Conservation (phyloP, 1,139 yeast genomes). For the Chernovozyma sophiae-reginae region DNA sequence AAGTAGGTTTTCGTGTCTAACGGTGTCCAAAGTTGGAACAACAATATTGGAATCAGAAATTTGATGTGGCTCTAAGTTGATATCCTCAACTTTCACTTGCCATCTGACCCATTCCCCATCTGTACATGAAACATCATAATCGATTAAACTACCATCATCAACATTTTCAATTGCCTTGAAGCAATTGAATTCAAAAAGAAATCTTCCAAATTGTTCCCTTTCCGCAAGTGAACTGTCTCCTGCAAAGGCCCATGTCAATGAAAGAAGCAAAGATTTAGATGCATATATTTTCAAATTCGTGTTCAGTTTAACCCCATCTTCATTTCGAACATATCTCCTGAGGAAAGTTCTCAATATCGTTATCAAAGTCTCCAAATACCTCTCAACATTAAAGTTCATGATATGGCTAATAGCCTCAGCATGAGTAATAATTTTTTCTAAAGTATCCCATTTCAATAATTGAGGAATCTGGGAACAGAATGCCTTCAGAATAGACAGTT, state of each 20-base stretch:
- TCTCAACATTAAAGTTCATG: constrained; percentile 44
- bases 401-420: constrained; percentile 39
- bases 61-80: constrained; percentile 60
- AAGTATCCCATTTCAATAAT: constrained; percentile 7
- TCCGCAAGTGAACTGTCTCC: constrained; percentile 51
- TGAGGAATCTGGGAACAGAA: constrained; percentile 3
- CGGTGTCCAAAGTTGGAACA: constrained; percentile 78
- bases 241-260: constrained; percentile 65
- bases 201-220: constrained; percentile 35
- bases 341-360: constrained; percentile 24
- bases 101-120: constrained; percentile 50
- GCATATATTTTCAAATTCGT: constrained; percentile 20
- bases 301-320: neutral
- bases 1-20: constrained; percentile 60
- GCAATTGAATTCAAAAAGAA: constrained; percentile 20
- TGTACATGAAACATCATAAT: constrained; percentile 45
- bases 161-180: constrained; percentile 13
- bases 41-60: constrained; percentile 61
- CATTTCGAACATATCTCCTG: constrained; percentile 1
- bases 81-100: constrained; percentile 37
- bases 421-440: constrained; percentile 9
- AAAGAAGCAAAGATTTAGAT: constrained; percentile 35
- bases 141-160: constrained; percentile 20
- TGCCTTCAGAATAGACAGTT: constrained; percentile 6
- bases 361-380: constrained; percentile 38